These are phyloP conservation scores for Penicillium antarcticum DNA, from an alignment of 495 filamentous ascomycete species.

Conservation along the genomic window DNA sequence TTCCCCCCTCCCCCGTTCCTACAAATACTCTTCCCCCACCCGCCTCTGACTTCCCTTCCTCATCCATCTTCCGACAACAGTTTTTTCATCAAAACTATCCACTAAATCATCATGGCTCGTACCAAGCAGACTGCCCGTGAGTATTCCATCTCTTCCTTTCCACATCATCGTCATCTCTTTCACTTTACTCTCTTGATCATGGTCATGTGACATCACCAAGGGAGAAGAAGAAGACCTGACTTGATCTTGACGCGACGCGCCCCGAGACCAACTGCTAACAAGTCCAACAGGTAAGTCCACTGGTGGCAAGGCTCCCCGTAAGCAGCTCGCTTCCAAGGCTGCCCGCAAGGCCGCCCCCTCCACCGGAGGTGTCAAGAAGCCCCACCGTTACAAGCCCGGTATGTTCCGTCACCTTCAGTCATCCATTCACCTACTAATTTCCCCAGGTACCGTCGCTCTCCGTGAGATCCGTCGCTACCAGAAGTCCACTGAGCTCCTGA, in stretches of 20 bases:
- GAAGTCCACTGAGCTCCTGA: constrained; percentile 99
- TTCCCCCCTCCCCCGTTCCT: constrained; percentile 34
- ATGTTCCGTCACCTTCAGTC: constrained; percentile 27
- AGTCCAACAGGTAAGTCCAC: constrained; percentile 77
- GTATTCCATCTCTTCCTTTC: constrained; percentile 26
- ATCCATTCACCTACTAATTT: constrained; percentile 26
- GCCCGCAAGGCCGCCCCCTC: constrained; percentile 75
- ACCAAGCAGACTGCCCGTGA: constrained; percentile 99
- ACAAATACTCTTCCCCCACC: constrained; percentile 52
- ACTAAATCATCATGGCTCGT: constrained; percentile 77
- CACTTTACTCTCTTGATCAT: constrained; percentile 11
- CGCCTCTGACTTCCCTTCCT: constrained; percentile 48
- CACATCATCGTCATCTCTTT: background rate
- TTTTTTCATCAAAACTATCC: constrained; percentile 42
- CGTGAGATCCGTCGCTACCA: constrained; percentile 99
- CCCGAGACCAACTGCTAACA: constrained; percentile 32
- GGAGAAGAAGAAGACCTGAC: background rate
- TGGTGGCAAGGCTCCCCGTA: constrained; percentile 98
- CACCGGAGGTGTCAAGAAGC: constrained; percentile 98
- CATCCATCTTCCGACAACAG: constrained; percentile 42
- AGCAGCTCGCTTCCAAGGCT: constrained; percentile 91
- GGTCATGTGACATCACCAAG: background rate
- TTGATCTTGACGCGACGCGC: constrained; percentile 23
- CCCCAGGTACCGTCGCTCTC: constrained; percentile 94
- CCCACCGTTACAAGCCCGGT: constrained; percentile 99